Evolutionary conservation across 768 basidiomycete genomes (phyloP), one percentile per base, ranked within the genome.

Genomic region (Boletus rufocinnamomeus): DNA sequence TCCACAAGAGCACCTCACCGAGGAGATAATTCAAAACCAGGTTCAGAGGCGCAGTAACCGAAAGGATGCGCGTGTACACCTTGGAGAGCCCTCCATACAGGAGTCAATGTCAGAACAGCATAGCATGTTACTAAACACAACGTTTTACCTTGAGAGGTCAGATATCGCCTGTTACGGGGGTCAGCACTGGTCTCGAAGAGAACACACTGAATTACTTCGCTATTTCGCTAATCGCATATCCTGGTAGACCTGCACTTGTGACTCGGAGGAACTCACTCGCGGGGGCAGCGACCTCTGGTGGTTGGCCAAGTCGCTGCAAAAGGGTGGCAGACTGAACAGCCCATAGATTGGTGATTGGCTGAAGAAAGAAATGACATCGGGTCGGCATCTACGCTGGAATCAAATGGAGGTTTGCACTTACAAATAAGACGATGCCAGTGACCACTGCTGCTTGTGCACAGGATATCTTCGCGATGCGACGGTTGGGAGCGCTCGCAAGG

Each of bases 211-310:
- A 52, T 59, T 54, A 76, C 74, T 79, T 78, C 28, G 76, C 66
- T 53, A 82, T 69, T 52, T 75, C 70, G 38, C 77, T 75, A 34
- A 77, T 72, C 13, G 74, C 77, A 62, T 82, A 82, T 23, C 80
- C 80, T 3, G 79, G 81, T 37, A 82, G 69, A 49, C 80, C 79
- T 30, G 79, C 59, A 13, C 71, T 72, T 9, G 77, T 64, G 59
- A 73, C 69, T 38, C 63, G 67, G 3, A 82, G 72, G 57, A 81
- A 82, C 28, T 72, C 17, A 10, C 72, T 71, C 6, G 81, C 81
- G 3, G 67, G 65, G 2, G 49, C 46, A 5, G 80, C 77, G 2
- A 82, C 77, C 34, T 76, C 73, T 5, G 72, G 70, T 11, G 77
- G 73, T 71, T 74, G 74, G 13, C 70, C 61, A 16, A 75, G 61